Percentiles rank a stretch among this genome's conserved stretches.
These are phyloP conservation scores for Oryza meyeriana DNA, from an alignment of 176 grass and related monocot genomes.

Conservation along the genomic window DNA sequence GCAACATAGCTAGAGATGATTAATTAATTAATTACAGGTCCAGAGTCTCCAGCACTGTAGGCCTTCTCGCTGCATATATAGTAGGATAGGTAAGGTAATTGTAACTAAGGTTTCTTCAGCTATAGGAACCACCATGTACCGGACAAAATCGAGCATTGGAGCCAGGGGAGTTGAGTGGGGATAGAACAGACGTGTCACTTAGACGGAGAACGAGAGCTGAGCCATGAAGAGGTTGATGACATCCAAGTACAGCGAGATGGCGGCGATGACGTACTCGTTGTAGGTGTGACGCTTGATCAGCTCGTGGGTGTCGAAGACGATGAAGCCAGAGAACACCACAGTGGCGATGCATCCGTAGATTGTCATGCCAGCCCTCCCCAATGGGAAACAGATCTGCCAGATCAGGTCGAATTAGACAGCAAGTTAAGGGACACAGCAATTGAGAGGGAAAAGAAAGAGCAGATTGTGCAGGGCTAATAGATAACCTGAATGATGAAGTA, in stretches of 20 bases:
- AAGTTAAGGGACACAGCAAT: background rate
- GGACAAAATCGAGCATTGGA: background rate
- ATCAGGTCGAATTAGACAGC: background rate
- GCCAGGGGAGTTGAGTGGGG: background rate
- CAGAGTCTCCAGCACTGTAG: conserved; percentile 10
- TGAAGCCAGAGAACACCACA: conserved; percentile 49
- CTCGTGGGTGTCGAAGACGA: conserved; percentile 51
- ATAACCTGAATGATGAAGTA: conserved; percentile 58
- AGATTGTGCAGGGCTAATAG: background rate
- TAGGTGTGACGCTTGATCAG: conserved; percentile 62
- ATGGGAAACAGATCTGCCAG: conserved; percentile 44
- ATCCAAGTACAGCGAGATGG: conserved; percentile 65
- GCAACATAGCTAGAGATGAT: background rate
- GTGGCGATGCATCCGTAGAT: conserved; percentile 46
- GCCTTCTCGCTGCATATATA: background rate
- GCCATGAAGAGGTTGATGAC: conserved; percentile 78
- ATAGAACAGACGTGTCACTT: background rate
- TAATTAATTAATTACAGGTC: conserved; percentile 6
- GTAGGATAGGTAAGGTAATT: background rate
- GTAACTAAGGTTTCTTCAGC: background rate
- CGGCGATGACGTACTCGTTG: conserved; percentile 51
- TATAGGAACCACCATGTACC: background rate
- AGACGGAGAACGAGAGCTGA: conserved; percentile 15
- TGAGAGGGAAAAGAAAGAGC: background rate
- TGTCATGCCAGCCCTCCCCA: conserved; percentile 34